Base-by-base conservation (phyloP, 805 yeast species). In the Candida quercuum region DNA sequence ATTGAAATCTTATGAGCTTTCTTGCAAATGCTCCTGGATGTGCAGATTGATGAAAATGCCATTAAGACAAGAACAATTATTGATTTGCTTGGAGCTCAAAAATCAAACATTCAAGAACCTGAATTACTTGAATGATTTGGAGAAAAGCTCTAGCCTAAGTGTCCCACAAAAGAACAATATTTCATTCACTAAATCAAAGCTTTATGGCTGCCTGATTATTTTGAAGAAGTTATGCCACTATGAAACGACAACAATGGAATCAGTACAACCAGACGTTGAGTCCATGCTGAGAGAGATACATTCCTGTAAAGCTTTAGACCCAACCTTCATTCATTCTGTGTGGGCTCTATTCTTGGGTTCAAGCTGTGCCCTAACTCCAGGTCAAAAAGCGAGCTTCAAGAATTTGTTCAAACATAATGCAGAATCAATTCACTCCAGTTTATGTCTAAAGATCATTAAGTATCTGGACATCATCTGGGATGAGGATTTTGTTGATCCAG, bases 271-370 rank as follows among this genome's bases (percentile, higher is more conserved):
- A 3, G 43, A 41, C 6, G 49, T 51, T 2, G 23, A 40, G 6
- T 16, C 28, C 1, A 38, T 51, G 17, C 36, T 49, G 5, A 7
- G 32, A 3, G 45, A 42, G 26, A 41, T 47, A 28, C 21, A 35
- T 11, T 37, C 36, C 6, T 42, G 48, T 13, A 36, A 33, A 16
- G 22, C 35, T 5, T 17, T 39, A 9, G 39, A 41, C 9, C 27
- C 30, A 10, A 42, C 42, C 2, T 36, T 38, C 11, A 26, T 53
- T 13, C 24, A 42, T 3, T 43, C 53, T 3, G 29, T 50, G 1
- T 53, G 57, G 57, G 45, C 51, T 1, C 37, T 53, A 33, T 53
- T 53, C 28, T 31, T 53, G 4, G 50, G 49, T 32, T 56, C 51
- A 1, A 46, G 53, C 25, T 43, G 46, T 2, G 35, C 52, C 6